phyloP scores from a whole-genome alignment of 2,329 filamentous ascomycete genomes.

The Mycogone perniciosa region DNA sequence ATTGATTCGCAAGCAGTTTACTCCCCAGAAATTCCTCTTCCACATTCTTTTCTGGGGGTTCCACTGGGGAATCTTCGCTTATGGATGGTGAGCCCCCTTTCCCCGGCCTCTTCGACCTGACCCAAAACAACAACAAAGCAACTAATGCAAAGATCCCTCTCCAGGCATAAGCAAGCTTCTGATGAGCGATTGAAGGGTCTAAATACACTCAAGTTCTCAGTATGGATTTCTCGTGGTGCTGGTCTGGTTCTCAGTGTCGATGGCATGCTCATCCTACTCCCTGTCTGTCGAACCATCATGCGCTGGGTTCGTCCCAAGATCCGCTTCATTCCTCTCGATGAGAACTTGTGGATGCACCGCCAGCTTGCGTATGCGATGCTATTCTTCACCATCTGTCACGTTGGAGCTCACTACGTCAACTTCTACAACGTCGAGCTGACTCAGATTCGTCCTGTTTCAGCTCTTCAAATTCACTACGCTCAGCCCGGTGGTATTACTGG shows the following conservation, averaged over 20 bases:
- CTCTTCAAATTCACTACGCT: slow-evolving; percentile 85
- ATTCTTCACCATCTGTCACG: slow-evolving; percentile 74
- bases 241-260: slow-evolving; percentile 81
- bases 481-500: slow-evolving; percentile 89
- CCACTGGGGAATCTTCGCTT: slow-evolving; percentile 72
- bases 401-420: slow-evolving; percentile 85
- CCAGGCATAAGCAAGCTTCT: slow-evolving; percentile 69
- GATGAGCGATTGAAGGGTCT: slow-evolving; percentile 66
- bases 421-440: slow-evolving; percentile 91
- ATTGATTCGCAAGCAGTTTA: slow-evolving; percentile 59
- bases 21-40: slow-evolving; percentile 66
- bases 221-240: slow-evolving; percentile 94
- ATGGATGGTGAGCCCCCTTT: slow-evolving; percentile 64
- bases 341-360: slow-evolving; percentile 94
- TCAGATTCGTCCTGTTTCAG: slow-evolving; percentile 73
- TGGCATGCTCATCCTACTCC: slow-evolving; percentile 79
- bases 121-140: neutral
- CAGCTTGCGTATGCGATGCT: slow-evolving; percentile 88
- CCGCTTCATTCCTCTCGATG: slow-evolving; percentile 85
- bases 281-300: slow-evolving; percentile 89
- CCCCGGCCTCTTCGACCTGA: neutral
- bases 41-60: slow-evolving; percentile 75
- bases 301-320: slow-evolving; percentile 80
- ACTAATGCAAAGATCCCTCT: slow-evolving; percentile 1
- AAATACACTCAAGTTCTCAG: slow-evolving; percentile 78